Evolutionary conservation across 139 green algal genomes (phyloP), one percentile per base, ranked within the genome.

Genomic region (Nannochloris sp.): DNA sequence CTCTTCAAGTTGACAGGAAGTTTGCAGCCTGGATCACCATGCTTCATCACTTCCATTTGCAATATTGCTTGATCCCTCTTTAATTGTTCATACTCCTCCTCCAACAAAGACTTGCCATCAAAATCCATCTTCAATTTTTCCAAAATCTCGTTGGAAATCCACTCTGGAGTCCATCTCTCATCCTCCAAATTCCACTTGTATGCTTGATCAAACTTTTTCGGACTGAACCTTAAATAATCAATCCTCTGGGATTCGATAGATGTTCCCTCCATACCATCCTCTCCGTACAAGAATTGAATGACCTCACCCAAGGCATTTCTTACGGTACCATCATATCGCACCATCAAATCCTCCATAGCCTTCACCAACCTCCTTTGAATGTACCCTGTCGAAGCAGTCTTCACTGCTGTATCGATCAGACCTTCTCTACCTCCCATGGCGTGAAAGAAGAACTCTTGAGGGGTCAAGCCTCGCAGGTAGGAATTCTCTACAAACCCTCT

Each of bases 381-480:
- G 64, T 90, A 97, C 56, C 86, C 89, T 8, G 85, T 94, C 50
- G 78, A 82, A 26, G 85, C 83, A 5, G 93, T 98, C 80, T 99
- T 99, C 16, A 98, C 91, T 23, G 94, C 94, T 3, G 94, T 99
- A 72, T 99, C 94, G 63, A 98, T 99, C 29, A 99, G 79, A 70
- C 94, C 94, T 82, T 98, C 94, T 6, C 94, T 88, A 17, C 94
- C 94, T 65, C 92, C 93, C 93, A 98, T 98, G 49, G 94, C 93
- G 71, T 99, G 94, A 77, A 99, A 98, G 84, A 97, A 99, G 66
- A 99, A 96, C 85, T 99, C 94, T 82, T 94, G 79, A 20, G 93
- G 93, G 11, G 91, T 96, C 20, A 99, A 82, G 1, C 93, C 93
- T 10, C 82, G 69, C 53, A 97, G 79, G 76, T 98, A 99, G 10